Percentiles rank a stretch among this genome's conserved stretches.
Evolutionary conservation across 345 rosid genomes (phyloP).

Genomic region (Rhodamnia argentea): DNA sequence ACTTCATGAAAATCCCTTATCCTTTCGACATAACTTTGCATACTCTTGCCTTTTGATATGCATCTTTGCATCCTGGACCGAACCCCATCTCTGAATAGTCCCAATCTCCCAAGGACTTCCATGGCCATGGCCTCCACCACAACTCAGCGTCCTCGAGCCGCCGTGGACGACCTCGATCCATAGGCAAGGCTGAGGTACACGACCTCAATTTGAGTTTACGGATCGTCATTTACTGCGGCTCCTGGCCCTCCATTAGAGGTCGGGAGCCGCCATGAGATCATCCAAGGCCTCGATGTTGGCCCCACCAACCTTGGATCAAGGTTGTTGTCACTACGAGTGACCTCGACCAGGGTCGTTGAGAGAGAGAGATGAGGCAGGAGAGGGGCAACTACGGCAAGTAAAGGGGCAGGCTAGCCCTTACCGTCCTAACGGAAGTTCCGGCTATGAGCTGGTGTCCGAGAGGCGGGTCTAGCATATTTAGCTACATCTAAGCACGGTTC

Average conservation of each 20-base stretch:
- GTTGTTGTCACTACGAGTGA: neutral
- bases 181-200: neutral
- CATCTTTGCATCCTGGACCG: neutral
- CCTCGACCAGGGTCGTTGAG: neutral
- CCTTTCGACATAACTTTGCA: neutral
- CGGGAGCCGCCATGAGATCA: neutral
- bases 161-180: neutral
- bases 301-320: neutral
- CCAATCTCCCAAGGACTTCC: neutral
- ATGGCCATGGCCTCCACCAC: neutral
- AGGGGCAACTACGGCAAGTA: neutral
- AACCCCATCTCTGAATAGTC: neutral
- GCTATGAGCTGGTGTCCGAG: neutral
- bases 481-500: neutral
- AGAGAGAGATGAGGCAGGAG: neutral
- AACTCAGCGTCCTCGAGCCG: neutral
- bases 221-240: neutral
- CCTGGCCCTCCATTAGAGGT: neutral
- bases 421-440: neutral
- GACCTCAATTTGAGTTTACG: neutral
- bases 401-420: neutral
- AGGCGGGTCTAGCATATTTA: neutral
- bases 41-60: neutral
- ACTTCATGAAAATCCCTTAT: neutral
- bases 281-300: neutral